Evolutionary conservation across 2,329 filamentous ascomycete genomes (phyloP).

Genomic region (Drechslerella coelobrocha): DNA sequence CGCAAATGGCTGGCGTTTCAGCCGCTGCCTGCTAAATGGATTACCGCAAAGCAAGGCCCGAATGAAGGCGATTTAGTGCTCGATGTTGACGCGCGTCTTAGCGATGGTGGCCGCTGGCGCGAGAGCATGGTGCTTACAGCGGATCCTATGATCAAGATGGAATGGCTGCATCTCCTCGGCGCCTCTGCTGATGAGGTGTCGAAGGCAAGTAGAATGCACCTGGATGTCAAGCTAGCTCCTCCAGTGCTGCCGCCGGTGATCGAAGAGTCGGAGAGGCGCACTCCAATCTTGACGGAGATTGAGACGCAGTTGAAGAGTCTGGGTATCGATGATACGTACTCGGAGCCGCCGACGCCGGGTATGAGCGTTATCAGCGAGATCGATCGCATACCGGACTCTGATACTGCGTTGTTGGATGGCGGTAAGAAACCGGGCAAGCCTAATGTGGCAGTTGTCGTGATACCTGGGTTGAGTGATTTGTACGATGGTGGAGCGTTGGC

Average conservation of each 20-base stretch:
- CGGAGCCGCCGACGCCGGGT: constrained; percentile 44
- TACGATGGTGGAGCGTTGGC: constrained; percentile 43
- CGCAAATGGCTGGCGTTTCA: constrained; percentile 81
- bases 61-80: constrained; percentile 26
- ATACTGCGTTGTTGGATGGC: constrained; percentile 38
- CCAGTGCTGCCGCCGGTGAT: constrained; percentile 21
- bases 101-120: constrained; percentile 33
- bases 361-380: constrained; percentile 45
- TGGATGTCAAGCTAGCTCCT: constrained; percentile 11
- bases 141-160: constrained; percentile 46
- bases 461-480: constrained; percentile 40
- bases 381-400: constrained; percentile 39
- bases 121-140: constrained; percentile 39
- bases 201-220: constrained; percentile 42
- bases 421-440: constrained; percentile 42
- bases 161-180: constrained; percentile 46
- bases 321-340: constrained; percentile 39
- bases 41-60: constrained; percentile 77
- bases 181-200: constrained; percentile 43
- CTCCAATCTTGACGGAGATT: constrained; percentile 40
- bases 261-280: constrained; percentile 6
- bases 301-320: constrained; percentile 42
- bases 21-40: constrained; percentile 74
- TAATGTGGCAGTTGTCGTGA: constrained; percentile 43
- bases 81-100: constrained; percentile 42